Percentiles rank a stretch among this genome's conserved stretches.
Conservation (phyloP, 495 filamentous ascomycete species). For the Aspergillus funiculosus region DNA sequence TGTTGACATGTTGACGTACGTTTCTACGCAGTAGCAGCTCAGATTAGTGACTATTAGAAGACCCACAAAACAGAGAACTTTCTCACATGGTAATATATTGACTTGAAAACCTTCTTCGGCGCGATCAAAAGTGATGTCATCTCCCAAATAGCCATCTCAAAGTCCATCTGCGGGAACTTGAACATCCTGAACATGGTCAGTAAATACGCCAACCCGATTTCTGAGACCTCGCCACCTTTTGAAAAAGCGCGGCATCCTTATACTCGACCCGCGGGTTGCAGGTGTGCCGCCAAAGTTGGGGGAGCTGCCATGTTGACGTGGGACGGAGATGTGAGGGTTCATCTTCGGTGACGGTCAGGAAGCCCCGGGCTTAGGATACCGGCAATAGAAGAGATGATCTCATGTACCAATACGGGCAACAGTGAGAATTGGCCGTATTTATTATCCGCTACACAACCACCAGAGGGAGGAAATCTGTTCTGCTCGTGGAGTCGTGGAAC, state of each 20-base stretch:
- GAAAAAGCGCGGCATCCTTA: conserved; percentile 55
- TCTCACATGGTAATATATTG: conserved; percentile 71
- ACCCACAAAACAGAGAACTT: too few relatives aligned
- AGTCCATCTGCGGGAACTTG: conserved; percentile 66
- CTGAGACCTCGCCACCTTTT: conserved; percentile 34
- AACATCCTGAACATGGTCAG: conserved; percentile 42
- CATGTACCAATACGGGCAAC: conserved; percentile 12
- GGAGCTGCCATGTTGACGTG: conserved; percentile 52
- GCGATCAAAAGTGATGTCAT: conserved; percentile 69
- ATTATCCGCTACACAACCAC: too few relatives aligned
- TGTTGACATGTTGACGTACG: conserved; percentile 36
- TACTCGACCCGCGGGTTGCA: conserved; percentile 42
- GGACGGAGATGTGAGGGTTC: conserved; percentile 60
- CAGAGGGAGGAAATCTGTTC: not conserved
- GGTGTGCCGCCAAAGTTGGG: conserved; percentile 49
- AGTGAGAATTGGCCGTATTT: not conserved
- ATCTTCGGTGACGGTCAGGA: conserved; percentile 28
- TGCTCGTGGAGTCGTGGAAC: not conserved
- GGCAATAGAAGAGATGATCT: not conserved
- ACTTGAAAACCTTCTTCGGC: conserved; percentile 71
- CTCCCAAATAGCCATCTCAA: conserved; percentile 74
- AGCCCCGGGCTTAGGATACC: conserved; percentile 15
- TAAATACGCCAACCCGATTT: not conserved
- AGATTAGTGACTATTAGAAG: conserved; percentile 15
- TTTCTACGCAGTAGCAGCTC: conserved; percentile 44